Conservation (phyloP, 345 rosid species). For the Gossypium turneri region DNA sequence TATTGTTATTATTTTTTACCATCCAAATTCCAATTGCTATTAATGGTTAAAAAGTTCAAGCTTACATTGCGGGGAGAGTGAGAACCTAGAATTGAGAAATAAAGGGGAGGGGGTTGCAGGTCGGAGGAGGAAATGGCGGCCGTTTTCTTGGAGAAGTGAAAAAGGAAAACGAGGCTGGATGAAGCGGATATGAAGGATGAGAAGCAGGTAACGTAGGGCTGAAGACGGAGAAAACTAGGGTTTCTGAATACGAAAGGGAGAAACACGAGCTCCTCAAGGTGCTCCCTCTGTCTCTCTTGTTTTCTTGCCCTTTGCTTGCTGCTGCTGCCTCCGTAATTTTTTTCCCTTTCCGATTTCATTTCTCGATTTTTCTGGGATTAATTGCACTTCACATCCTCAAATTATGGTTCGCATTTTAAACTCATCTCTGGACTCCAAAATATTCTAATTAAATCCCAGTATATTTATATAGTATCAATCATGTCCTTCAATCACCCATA, state of each 20-base stretch:
- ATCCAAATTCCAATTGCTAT: neutral
- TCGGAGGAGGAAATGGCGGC: neutral
- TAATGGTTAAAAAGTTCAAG: neutral
- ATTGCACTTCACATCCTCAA: too few species aligned
- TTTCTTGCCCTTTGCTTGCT: too few species aligned
- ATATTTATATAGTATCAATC: too few species aligned
- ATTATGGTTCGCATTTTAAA: too few species aligned
- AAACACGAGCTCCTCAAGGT: conserved; percentile 28
- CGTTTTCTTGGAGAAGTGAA: neutral
- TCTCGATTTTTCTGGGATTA: too few species aligned
- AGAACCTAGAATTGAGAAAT: neutral
- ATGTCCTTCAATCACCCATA: too few species aligned
- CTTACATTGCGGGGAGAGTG: neutral
- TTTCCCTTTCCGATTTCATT: too few species aligned
- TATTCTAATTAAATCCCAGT: too few species aligned
- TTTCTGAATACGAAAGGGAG: conserved; percentile 23
- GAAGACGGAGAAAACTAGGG: conserved; percentile 34
- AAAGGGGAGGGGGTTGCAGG: conserved; percentile 12
- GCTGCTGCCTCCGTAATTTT: too few species aligned
- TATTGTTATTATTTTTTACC: neutral
- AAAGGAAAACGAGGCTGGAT: neutral
- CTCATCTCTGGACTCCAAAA: too few species aligned
- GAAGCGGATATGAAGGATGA: neutral
- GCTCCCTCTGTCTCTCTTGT: conserved; percentile 25
- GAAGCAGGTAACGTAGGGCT: too few species aligned